Base-by-base conservation (phyloP, 345 rosid species). In the Chamaenerion angustifolium region DNA sequence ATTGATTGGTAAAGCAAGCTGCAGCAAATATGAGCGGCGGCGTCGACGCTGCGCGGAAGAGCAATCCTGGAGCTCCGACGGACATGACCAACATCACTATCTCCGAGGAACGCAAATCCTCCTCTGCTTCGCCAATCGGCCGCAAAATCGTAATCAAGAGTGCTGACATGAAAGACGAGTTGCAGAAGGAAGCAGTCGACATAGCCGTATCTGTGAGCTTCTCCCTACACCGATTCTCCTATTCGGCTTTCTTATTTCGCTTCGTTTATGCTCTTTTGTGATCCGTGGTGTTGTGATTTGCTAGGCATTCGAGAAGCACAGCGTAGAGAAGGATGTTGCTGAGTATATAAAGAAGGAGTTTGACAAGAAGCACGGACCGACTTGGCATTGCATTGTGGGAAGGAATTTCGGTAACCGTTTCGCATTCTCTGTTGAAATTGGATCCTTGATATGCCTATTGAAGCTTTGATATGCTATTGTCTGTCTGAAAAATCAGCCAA, bases 331-430 rank as follows among this genome's bases (percentile, higher is more conserved):
- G 69, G 98, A 83, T 65, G 83, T 85, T 27, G 98, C 98, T 1
- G 98, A 90, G 86, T 74, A 71, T 53, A 88, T 88, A 56, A 88
- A 88, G 78, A 88, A 88, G 76, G 97, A 85, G 71, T 88, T 88
- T 59, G 97, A 88, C 65, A 80, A 65, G 69, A 85, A 62, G 64
- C 88, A 88, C 44, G 97, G 97, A 21, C 82, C 88, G 61, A 90
- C 98, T 66, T 89, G 98, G 98, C 98, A 89, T 70, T 90, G 98
- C 82, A 90, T 90, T 58, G 98, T 90, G 23, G 95, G 98, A 56
- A 87, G 95, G 60, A 90, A 89, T 78, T 90, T 90, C 48, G 98
- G 98, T 90, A 71, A 67, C 60, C 55, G 56, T 40, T 46, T 50
- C 44, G 59, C 42, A 40, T 57, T 58, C 53, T 6, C 21, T 31